phyloP scores from a whole-genome alignment of 371 early-diverging fungal genomes.

The Funneliformis caledonium region DNA sequence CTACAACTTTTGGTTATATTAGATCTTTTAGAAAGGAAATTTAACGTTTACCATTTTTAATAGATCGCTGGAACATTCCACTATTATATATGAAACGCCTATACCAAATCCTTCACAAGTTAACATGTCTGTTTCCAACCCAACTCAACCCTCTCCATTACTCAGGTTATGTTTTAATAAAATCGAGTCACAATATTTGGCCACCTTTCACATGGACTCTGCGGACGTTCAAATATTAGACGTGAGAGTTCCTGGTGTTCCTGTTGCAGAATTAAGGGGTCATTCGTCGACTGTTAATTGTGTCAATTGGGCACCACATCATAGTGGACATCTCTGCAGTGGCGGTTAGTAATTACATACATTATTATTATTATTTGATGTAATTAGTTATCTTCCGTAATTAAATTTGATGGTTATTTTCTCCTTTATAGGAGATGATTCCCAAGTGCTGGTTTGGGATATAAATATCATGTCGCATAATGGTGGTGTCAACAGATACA shows the following conservation, averaged over 20 bases:
- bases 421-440: constrained; percentile 62
- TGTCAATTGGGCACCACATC: constrained; percentile 83
- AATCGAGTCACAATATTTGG: constrained; percentile 86
- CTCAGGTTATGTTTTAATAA: constrained; percentile 88
- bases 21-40: neutral
- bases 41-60: constrained; percentile 22
- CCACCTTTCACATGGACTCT: constrained; percentile 88
- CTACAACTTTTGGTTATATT: neutral
- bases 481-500: constrained; percentile 40
- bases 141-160: constrained; percentile 60
- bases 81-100: constrained; percentile 94
- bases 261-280: constrained; percentile 80
- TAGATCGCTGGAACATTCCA: constrained; percentile 89
- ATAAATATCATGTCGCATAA: constrained; percentile 50
- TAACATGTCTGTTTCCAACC: constrained; percentile 34
- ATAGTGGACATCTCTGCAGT: constrained; percentile 60
- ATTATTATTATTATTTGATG: neutral
- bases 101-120: constrained; percentile 47
- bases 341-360: constrained; percentile 55
- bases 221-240: constrained; percentile 82
- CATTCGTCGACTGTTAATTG: constrained; percentile 80
- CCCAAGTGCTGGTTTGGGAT: constrained; percentile 83
- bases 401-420: neutral
- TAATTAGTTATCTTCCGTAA: neutral
- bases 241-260: constrained; percentile 88